Percentiles rank a stretch among this genome's conserved stretches.
Evolutionary conservation across 192 early-diverging fungal genomes (phyloP).

Genomic region (Coemansia sp.): DNA sequence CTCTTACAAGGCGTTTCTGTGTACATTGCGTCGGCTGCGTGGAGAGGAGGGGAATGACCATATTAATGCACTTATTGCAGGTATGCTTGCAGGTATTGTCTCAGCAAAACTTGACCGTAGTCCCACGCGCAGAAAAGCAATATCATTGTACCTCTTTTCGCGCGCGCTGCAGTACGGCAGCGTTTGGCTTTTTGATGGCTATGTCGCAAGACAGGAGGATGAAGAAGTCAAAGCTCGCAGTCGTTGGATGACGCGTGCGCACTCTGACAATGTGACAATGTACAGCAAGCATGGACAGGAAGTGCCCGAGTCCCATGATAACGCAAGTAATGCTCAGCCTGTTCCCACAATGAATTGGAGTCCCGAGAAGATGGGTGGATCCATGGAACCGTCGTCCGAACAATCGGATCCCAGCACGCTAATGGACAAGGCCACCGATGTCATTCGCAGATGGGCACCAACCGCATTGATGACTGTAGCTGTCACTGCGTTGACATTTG

Average conservation of each 20-base stretch:
- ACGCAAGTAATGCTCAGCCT: not conserved
- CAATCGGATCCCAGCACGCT: not conserved
- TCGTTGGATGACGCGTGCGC: conserved; percentile 34
- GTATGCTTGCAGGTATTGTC: conserved; percentile 60
- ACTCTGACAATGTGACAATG: conserved; percentile 17
- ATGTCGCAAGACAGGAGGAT: conserved; percentile 33
- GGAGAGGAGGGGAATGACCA: conserved; percentile 54
- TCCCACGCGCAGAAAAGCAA: conserved; percentile 58
- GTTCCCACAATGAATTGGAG: conserved; percentile 15
- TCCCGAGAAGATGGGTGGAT: conserved; percentile 14
- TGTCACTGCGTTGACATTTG: conserved; percentile 41
- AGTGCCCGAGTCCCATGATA: no score
- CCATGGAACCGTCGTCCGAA: conserved; percentile 10
- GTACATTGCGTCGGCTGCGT: conserved; percentile 55
- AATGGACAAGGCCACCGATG: not conserved
- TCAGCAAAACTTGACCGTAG: conserved; percentile 62
- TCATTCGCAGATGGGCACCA: conserved; percentile 22
- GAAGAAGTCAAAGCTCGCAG: conserved; percentile 26
- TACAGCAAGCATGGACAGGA: not conserved
- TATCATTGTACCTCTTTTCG: conserved; percentile 65
- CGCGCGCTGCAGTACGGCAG: conserved; percentile 63
- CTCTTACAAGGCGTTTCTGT: conserved; percentile 65
- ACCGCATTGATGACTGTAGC: conserved; percentile 40
- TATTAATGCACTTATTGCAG: conserved; percentile 65
- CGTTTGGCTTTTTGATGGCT: conserved; percentile 63